Conservation (phyloP, 1,139 yeast species). For the Suhomyces kunorum region DNA sequence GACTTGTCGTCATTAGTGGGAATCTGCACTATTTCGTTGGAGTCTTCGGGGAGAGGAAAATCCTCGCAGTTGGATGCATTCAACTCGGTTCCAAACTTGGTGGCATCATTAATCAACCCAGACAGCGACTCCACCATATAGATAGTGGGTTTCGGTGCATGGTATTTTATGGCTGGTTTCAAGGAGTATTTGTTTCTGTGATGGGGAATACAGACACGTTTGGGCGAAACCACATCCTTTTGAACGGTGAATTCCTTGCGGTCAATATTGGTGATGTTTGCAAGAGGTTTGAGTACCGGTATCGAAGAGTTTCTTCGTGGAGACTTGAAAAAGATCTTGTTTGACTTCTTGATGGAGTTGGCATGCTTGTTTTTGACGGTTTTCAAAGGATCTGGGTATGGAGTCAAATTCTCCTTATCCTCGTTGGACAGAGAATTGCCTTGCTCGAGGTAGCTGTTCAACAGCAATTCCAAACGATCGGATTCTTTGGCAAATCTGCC, state of each 20-base stretch:
- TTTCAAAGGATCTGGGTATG: conserved; percentile 33
- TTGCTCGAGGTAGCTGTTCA: conserved; percentile 28
- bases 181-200: conserved; percentile 30
- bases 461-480: conserved; percentile 33
- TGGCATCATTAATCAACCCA: conserved; percentile 67
- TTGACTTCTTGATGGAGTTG: conserved; percentile 27
- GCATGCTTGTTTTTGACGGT: conserved; percentile 21
- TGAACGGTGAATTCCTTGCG: conserved; percentile 18
- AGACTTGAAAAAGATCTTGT: conserved; percentile 25
- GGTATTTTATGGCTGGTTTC: conserved; percentile 43
- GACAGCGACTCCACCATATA: conserved; percentile 68
- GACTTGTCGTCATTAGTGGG: conserved; percentile 52
- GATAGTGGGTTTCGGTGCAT: conserved; percentile 34
- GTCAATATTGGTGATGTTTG: conserved; percentile 25
- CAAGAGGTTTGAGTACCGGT: conserved; percentile 36
- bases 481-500: conserved; percentile 34
- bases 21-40: conserved; percentile 63
- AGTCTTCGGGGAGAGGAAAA: conserved; percentile 61
- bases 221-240: conserved; percentile 28
- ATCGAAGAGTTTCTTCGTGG: conserved; percentile 25
- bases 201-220: conserved; percentile 47
- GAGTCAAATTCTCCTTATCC: conserved; percentile 38
- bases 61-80: conserved; percentile 65
- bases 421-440: conserved; percentile 17
- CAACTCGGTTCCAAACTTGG: conserved; percentile 73